A percentile compares a stretch with the other conserved stretches of the same genome.
Conservation (phyloP, 1,139 yeast species). For the Yamadazyma siamensis region DNA sequence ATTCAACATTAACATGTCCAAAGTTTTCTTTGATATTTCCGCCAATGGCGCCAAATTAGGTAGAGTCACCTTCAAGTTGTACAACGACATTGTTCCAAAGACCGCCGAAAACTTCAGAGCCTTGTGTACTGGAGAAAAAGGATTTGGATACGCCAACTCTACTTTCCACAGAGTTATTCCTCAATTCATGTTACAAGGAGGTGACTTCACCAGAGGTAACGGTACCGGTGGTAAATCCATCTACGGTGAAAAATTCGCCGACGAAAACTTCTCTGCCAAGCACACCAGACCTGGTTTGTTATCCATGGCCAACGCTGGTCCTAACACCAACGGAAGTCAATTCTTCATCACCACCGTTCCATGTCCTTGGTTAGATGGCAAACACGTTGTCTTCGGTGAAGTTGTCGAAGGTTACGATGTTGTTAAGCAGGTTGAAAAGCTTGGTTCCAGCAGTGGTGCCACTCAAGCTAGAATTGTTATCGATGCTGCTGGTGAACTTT, state of each 20-base stretch:
- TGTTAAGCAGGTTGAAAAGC: slow-evolving; percentile 86
- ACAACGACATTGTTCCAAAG: slow-evolving; percentile 95
- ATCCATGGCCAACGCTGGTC: slow-evolving; percentile 99
- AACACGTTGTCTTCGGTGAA: slow-evolving; percentile 99
- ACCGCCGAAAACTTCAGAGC: slow-evolving; percentile 99
- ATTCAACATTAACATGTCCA: slow-evolving; percentile 49
- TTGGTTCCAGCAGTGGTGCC: slow-evolving; percentile 83
- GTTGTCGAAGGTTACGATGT: slow-evolving; percentile 86
- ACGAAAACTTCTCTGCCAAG: slow-evolving; percentile 84
- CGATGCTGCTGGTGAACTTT: slow-evolving; percentile 82
- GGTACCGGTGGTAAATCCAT: slow-evolving; percentile 99
- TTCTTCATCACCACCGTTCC: slow-evolving; percentile 97
- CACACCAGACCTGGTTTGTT: slow-evolving; percentile 93
- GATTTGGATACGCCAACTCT: slow-evolving; percentile 89
- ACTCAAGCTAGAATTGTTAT: slow-evolving; percentile 76
- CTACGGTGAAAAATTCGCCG: slow-evolving; percentile 94
- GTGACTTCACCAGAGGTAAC: slow-evolving; percentile 92
- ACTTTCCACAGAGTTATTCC: slow-evolving; percentile 99
- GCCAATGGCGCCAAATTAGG: slow-evolving; percentile 52
- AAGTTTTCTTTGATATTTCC: slow-evolving; percentile 76
- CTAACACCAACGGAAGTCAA: slow-evolving; percentile 99
- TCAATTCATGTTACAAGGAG: slow-evolving; percentile 98
- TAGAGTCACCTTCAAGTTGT: slow-evolving; percentile 53
- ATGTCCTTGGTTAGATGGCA: slow-evolving; percentile 96
- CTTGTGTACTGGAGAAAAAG: slow-evolving; percentile 94